phyloP scores from a whole-genome alignment of 805 yeast species.

The Pichia deserticola region DNA sequence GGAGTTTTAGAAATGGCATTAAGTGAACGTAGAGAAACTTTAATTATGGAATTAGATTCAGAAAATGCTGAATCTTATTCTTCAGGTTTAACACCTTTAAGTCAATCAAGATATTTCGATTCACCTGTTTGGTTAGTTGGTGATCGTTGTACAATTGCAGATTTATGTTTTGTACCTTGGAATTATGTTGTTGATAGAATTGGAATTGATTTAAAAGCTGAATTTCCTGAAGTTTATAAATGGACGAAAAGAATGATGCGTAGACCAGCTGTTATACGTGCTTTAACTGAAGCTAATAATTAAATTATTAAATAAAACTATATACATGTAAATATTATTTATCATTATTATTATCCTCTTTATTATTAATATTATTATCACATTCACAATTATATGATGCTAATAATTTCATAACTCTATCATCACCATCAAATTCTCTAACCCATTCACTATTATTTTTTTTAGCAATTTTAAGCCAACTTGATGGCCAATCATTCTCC shows the following conservation, averaged over 20 bases:
- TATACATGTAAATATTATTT: no score
- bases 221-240: slow-evolving; percentile 91
- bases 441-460: slow-evolving; percentile 84
- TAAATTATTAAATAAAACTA: no score
- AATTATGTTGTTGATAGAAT: slow-evolving; percentile 90
- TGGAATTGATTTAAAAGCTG: slow-evolving; percentile 79
- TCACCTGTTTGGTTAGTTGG: slow-evolving; percentile 95
- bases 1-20: slow-evolving; percentile 93
- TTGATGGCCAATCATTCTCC: slow-evolving; percentile 80
- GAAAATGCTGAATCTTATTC: slow-evolving; percentile 84
- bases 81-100: slow-evolving; percentile 80
- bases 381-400: slow-evolving; percentile 33
- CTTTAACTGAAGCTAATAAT: slow-evolving; percentile 33
- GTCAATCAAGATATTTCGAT: slow-evolving; percentile 80
- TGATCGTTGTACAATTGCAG: slow-evolving; percentile 77
- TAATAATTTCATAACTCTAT: slow-evolving; percentile 50
- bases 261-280: slow-evolving; percentile 84
- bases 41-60: slow-evolving; percentile 80
- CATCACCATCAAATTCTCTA: slow-evolving; percentile 63
- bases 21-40: slow-evolving; percentile 85
- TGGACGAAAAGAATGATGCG: slow-evolving; percentile 97
- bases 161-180: slow-evolving; percentile 92
- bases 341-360: neutral
- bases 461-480: slow-evolving; percentile 74
- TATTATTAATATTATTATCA: slow-evolving; percentile 13